Conservation (phyloP, 345 rosid genomes). For the Limnanthes douglasii region DNA sequence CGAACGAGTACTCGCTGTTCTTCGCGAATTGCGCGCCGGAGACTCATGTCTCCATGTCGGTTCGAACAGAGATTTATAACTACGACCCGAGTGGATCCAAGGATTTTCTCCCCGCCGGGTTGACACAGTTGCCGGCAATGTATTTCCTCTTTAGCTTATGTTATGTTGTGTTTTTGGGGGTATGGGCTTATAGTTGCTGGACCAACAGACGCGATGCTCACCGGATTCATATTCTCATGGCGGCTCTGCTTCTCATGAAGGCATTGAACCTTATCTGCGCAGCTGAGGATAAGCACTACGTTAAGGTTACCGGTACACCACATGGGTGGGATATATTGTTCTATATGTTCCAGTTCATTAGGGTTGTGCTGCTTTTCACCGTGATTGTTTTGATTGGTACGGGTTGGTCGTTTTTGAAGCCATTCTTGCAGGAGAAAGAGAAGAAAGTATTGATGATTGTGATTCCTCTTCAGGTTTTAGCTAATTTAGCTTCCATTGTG, state of each 20-base stretch:
- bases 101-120: constrained; percentile 54
- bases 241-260: constrained; percentile 56
- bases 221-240: constrained; percentile 60
- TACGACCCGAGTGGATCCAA: constrained; percentile 25
- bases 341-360: constrained; percentile 57
- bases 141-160: constrained; percentile 22
- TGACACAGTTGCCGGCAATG: constrained; percentile 42
- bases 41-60: constrained; percentile 48
- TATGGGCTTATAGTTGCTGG: constrained; percentile 34
- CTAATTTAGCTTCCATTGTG: constrained; percentile 58
- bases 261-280: constrained; percentile 83
- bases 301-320: constrained; percentile 81
- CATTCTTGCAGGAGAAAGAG: constrained; percentile 68
- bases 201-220: constrained; percentile 29
- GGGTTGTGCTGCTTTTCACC: constrained; percentile 57
- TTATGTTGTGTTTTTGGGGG: constrained; percentile 29
- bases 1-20: constrained; percentile 54
- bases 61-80: constrained; percentile 43
- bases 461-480: constrained; percentile 67
- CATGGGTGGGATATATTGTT: constrained; percentile 75
- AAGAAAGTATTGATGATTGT: constrained; percentile 80
- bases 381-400: constrained; percentile 72
- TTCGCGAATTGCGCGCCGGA: constrained; percentile 65
- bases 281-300: constrained; percentile 76
- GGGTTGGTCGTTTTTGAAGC: constrained; percentile 78